Base-by-base conservation (phyloP, 1,284 basidiomycete genomes). In the Apiotrichum siamense region DNA sequence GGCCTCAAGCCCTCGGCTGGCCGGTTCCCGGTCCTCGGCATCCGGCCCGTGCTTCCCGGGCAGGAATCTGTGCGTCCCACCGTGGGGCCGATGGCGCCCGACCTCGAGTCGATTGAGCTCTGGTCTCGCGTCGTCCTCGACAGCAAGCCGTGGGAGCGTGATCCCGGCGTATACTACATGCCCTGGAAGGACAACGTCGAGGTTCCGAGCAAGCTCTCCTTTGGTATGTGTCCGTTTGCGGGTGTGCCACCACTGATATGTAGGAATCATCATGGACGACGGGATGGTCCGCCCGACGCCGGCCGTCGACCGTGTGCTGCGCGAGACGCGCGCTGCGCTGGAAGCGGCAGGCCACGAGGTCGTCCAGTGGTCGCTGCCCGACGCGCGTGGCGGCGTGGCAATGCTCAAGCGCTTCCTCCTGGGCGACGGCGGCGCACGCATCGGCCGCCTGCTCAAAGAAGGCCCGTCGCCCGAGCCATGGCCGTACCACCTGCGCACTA, bases 1-100 rank as follows among this genome's bases (percentile, higher is more conserved):
- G 81, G 81, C 10, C 73, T 90, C 24, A 79, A 83, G 13, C 85
- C 86, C 0, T 85, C 83, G 1, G 83, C 77, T 54, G 78, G 80
- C 24, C 80, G 88, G n/a, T 45, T 45, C 36, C 76, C 60, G 29
- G 31, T 45, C 6, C 36, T 45, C 2, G 85, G 85, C 13, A 78
- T 79, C 23, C 66, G 74, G 3, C 83, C 82, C 58, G 78, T 81
- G 1, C 57, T 83, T 26, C 78, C 81, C 58, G 85, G 85, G 13
- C 82, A 83, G 64, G 83, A 85, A 45, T 80, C 82, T 5, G 65
- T 86, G 20, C 74, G 76, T 0, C 84, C 83, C 3, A 83, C 85
- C n/a, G 73, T 86, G 0, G 86, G 86, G 0, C 86, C 86, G 1
- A 74, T 87, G 38, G 74, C 81, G 5, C 76, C 72, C 29, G 79